A percentile compares a stretch with the other conserved stretches of the same genome.
These are phyloP conservation scores for Phytomonas francai DNA, from an alignment of 208 protist genomes.

Conservation along the genomic window DNA sequence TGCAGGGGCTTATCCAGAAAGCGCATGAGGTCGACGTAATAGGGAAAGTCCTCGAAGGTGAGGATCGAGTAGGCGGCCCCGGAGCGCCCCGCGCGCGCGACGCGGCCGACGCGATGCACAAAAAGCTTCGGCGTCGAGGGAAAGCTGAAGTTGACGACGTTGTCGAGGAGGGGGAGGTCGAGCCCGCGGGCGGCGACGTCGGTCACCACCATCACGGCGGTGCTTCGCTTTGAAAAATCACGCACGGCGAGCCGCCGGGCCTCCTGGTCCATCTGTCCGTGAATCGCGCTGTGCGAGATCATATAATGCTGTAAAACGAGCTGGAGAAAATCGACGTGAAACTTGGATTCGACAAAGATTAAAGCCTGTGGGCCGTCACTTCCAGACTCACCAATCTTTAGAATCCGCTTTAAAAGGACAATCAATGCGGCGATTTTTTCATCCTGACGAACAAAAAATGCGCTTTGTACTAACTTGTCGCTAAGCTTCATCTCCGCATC, in stretches of 20 bases:
- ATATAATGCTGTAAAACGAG: constrained; percentile 81
- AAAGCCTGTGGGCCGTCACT: constrained; percentile 85
- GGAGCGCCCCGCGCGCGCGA: constrained; percentile 95
- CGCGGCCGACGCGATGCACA: constrained; percentile 97
- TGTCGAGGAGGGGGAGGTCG: constrained; percentile 98
- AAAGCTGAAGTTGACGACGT: constrained; percentile 99
- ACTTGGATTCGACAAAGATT: constrained; percentile 95
- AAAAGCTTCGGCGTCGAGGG: constrained; percentile 96
- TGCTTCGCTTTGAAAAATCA: constrained; percentile 86
- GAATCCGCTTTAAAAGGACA: constrained; percentile 86
- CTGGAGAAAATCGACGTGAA: constrained; percentile 97
- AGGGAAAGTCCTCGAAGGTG: constrained; percentile 94
- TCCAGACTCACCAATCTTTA: constrained; percentile 50
- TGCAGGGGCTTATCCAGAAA: constrained; percentile 75
- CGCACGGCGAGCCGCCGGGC: constrained; percentile 93
- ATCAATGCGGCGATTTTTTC: constrained; percentile 94
- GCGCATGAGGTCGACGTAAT: constrained; percentile 86
- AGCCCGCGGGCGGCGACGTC: constrained; percentile 99
- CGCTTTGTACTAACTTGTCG: constrained; percentile 92
- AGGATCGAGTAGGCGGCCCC: constrained; percentile 95
- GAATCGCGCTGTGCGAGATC: constrained; percentile 78
- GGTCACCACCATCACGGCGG: constrained; percentile 96
- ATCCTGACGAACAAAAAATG: constrained; percentile 91
- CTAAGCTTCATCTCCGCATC: constrained; percentile 96
- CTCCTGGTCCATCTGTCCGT: constrained; percentile 97